Base-by-base conservation (phyloP, 192 early-diverging fungal genomes). In the Umbelopsis vinacea region DNA sequence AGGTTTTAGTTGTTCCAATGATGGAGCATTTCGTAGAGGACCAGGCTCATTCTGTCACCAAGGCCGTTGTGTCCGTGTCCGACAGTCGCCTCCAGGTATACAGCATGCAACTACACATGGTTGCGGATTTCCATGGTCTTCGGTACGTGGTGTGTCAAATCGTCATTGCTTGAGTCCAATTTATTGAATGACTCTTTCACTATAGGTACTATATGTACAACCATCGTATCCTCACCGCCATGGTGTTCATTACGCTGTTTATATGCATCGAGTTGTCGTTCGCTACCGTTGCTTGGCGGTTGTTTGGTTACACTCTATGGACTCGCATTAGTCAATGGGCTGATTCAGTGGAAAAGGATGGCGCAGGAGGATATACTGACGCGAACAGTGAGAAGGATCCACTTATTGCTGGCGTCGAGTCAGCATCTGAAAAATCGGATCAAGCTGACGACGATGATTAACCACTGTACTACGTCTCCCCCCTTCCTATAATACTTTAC, bases 41-140 rank as follows among this genome's bases (percentile, higher is more conserved):
- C 21, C 14, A 66, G 67, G 19, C 71, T 33, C 79, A 82, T 12
- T 84, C 84, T 38, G 76, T 87, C 4, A 74, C 77, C 3, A 67
- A 85, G 21, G 87, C 83, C 33, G 67, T 66, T 21, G 55, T 89
- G 11, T 46, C 79, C 7, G 67, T 89, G 14, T 84, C 84, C 0
- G 74, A 75, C n/a, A 81, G 74, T 19, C 68, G 67, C 5, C 67
- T 87, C 6, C 84, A 87, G 53, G 76, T 84, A 3, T 89, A 89
- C 67, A 79, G 75, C 33, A 83, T 78, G 23, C 60, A 82, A 23
- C 79, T 89, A 47, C 70, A 79, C 23, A 79, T 89, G 37, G 81
- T 80, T 72, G 87, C 87, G 23, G 83, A 85, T 67, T 87, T 89
- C 69, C 75, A 78, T 67, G 87, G 87, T 19, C 78, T 89, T 19